Percentiles rank a stretch among this genome's conserved stretches.
Evolutionary conservation across 768 basidiomycete species (phyloP).

Genomic region (Leccinum rimulosum): DNA sequence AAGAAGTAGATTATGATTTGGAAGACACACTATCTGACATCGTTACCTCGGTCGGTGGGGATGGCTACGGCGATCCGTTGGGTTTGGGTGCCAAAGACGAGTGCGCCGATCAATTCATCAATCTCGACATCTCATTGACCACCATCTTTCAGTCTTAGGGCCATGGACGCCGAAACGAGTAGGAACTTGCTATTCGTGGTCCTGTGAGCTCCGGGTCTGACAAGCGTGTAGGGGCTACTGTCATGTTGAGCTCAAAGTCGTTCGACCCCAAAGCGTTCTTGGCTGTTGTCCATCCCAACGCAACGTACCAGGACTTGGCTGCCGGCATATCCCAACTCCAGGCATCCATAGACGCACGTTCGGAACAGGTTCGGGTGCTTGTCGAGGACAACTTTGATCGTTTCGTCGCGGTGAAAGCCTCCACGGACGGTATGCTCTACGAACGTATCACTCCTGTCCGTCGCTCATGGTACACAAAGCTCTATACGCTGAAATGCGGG

Average conservation of each 20-base stretch:
- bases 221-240: slow-evolving; percentile 59
- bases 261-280: slow-evolving; percentile 96
- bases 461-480: slow-evolving; percentile 52
- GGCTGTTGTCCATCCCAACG: slow-evolving; percentile 88
- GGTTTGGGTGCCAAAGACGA: slow-evolving; percentile 67
- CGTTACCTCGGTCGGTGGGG: slow-evolving; percentile 55
- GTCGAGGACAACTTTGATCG: slow-evolving; percentile 98
- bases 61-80: slow-evolving; percentile 71
- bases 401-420: slow-evolving; percentile 95
- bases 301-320: slow-evolving; percentile 88
- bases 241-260: slow-evolving; percentile 86
- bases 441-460: neutral
- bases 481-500: slow-evolving; percentile 89
- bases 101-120: slow-evolving; percentile 37
- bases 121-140: slow-evolving; percentile 2
- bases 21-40: slow-evolving; percentile 74
- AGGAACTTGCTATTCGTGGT: slow-evolving; percentile 27
- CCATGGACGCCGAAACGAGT: slow-evolving; percentile 78
- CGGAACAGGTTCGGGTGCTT: slow-evolving; percentile 89
- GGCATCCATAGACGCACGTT: slow-evolving; percentile 82
- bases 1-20: slow-evolving; percentile 82
- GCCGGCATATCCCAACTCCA: slow-evolving; percentile 72
- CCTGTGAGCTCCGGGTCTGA: slow-evolving; percentile 8
- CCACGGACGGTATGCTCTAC: slow-evolving; percentile 75
- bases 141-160: slow-evolving; percentile 45